These are phyloP conservation scores for Alternaria sp. DNA, from an alignment of 2,329 filamentous ascomycete species.

Conservation along the genomic window DNA sequence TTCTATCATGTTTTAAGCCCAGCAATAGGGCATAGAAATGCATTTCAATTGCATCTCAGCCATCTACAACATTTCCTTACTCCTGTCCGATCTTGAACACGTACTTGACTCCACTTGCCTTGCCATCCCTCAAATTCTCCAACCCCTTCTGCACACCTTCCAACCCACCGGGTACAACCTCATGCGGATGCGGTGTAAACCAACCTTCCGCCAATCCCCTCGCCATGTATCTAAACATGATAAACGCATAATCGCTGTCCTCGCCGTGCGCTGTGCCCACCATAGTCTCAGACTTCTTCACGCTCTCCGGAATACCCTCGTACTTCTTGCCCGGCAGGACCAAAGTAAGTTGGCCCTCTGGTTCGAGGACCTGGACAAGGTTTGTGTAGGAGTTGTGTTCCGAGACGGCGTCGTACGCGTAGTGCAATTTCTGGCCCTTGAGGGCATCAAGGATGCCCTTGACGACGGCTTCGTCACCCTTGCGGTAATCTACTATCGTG, in stretches of 20 bases:
- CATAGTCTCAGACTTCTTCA: constrained; percentile 53
- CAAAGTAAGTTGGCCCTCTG: constrained; percentile 46
- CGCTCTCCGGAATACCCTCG: constrained; percentile 44
- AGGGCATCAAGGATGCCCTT: constrained; percentile 57
- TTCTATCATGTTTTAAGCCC: no score
- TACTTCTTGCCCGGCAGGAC: constrained; percentile 57
- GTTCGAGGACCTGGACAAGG: constrained; percentile 51
- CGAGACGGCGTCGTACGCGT: constrained; percentile 67
- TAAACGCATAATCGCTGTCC: constrained; percentile 55
- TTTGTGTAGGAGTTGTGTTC: constrained; percentile 59
- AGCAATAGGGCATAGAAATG: no score
- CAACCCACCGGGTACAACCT: constrained; percentile 65
- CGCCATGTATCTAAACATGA: constrained; percentile 57
- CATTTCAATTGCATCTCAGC: no score
- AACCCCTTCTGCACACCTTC: constrained; percentile 63
- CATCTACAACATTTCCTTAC: no score
- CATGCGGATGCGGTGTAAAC: constrained; percentile 60
- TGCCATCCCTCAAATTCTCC: constrained; percentile 65
- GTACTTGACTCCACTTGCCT: constrained; percentile 71
- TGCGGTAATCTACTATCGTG: constrained; percentile 62
- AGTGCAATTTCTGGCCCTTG: constrained; percentile 55
- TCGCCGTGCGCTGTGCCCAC: constrained; percentile 43
- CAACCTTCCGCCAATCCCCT: constrained; percentile 61
- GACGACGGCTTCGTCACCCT: constrained; percentile 57
- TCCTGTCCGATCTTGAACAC: constrained; percentile 64